Base-by-base conservation (phyloP, 139 green algal genomes). In the Picochlorum costavermella region DNA sequence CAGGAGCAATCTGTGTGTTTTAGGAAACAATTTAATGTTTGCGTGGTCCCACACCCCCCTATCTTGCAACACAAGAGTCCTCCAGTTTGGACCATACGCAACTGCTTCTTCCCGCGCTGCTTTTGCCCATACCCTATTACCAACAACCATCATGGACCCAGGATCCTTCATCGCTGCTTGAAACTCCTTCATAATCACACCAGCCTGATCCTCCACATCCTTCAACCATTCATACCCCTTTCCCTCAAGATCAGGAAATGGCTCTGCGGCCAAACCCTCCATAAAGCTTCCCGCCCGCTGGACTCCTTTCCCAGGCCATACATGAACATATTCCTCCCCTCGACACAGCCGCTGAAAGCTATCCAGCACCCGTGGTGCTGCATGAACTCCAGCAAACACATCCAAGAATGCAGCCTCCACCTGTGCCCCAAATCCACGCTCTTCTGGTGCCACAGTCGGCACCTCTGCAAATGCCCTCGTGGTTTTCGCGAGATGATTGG, bases 11-110 rank as follows among this genome's bases (percentile, higher is more conserved):
- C 70, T 33, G 5, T 50, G 65, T 1, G 77, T 84, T 17, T 64
- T 58, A 13, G 77, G 76, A 56, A 84, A 84, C 14, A 84, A 65
- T 46, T 44, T 40, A 1, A 25, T 60, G 28, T 78, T 78, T 43
- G 46, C 31, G 10, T 53, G 29, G 17, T 78, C 68, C 72, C 72
- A 78, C 23, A 51, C 30, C 12, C 77, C 72, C 0, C 77, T 57
- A 56, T 84, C 77, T 63, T 83, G 76, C 43, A 84, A 62, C 31
- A 84, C 77, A 36, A 84, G 66, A 6, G 77, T 84, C 30, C 76
- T 66, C 77, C 77, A 84, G 51, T 83, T 71, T 14, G 56, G 67
- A 16, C 77, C 77, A 17, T 84, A 84, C 17, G 30, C 60, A 13
- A 68, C 40, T 2, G 77, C 77, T 11, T 84, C 76, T 6, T 73